A percentile compares a stretch with the other conserved stretches of the same genome.
phyloP scores from a whole-genome alignment of 768 basidiomycete species.

The Russula abietina region DNA sequence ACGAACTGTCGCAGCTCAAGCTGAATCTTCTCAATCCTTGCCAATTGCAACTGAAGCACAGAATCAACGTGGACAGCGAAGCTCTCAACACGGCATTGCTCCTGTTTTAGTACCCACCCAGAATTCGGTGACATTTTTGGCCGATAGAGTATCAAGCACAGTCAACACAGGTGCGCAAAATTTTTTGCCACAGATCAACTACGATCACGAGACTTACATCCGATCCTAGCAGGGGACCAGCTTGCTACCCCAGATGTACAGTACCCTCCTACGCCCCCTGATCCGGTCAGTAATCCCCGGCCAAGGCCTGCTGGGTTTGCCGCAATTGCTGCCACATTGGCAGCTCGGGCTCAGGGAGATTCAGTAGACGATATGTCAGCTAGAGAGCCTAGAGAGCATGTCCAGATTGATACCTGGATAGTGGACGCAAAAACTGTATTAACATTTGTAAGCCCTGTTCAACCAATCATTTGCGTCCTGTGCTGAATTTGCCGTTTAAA shows the following conservation, averaged over 20 bases:
- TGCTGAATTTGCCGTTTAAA: not conserved
- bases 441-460: slow-evolving; percentile 16
- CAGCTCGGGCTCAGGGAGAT: too few species aligned
- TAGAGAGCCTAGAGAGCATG: not conserved
- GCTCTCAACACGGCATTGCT: not conserved
- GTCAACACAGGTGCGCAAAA: not conserved
- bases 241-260: not conserved
- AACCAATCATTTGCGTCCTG: too few species aligned
- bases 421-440: slow-evolving; percentile 16
- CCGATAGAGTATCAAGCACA: not conserved
- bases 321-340: not conserved
- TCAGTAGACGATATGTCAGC: not conserved
- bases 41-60: too few species aligned
- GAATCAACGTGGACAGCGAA: too few species aligned
- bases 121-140: too few species aligned
- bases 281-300: not conserved
- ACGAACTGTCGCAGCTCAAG: too few species aligned
- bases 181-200: too few species aligned
- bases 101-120: not conserved
- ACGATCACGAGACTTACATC: too few species aligned
- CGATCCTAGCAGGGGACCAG: slow-evolving; percentile 6
- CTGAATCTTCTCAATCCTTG: too few species aligned
- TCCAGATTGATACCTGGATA: slow-evolving; percentile 11
- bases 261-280: not conserved
- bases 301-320: slow-evolving; percentile 6